Percentiles rank a stretch among this genome's conserved stretches.
phyloP scores from a whole-genome alignment of 2,329 filamentous ascomycete species.

The Ciborinia camelliae region DNA sequence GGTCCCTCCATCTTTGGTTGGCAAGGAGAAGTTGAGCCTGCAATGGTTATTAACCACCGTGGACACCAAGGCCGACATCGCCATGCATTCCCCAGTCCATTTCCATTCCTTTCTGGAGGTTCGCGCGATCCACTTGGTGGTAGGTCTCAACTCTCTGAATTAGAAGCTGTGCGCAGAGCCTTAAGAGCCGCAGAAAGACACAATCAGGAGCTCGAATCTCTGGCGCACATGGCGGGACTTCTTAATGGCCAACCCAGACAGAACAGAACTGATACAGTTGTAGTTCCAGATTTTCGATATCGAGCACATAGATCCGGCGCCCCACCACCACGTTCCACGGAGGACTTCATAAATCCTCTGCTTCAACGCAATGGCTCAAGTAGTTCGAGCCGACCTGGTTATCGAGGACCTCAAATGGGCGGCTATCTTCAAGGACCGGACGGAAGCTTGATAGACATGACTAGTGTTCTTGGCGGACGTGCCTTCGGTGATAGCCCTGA shows the following conservation, averaged over 20 bases:
- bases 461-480: conserved; percentile 32
- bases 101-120: conserved; percentile 59
- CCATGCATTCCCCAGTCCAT: conserved; percentile 54
- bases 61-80: conserved; percentile 52
- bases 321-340: conserved; percentile 50
- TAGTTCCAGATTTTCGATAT: conserved; percentile 41
- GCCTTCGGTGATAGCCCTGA: conserved; percentile 35
- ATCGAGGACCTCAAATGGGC: conserved; percentile 48
- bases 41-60: conserved; percentile 41
- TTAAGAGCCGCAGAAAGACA: background rate
- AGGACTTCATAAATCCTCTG: conserved; percentile 85
- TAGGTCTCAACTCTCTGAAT: conserved; percentile 37
- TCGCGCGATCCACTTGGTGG: conserved; percentile 53
- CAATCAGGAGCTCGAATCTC: background rate
- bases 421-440: conserved; percentile 51
- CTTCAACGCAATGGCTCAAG: conserved; percentile 58
- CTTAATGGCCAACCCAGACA: background rate
- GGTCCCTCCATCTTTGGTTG: conserved; percentile 50
- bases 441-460: conserved; percentile 36
- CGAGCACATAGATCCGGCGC: conserved; percentile 52
- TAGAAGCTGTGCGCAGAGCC: background rate
- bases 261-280: conserved; percentile 36
- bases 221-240: background rate
- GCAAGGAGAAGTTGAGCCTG: conserved; percentile 53
- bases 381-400: conserved; percentile 44